phyloP scores from a whole-genome alignment of 2,329 filamentous ascomycete genomes.

The Epichloe scottii region DNA sequence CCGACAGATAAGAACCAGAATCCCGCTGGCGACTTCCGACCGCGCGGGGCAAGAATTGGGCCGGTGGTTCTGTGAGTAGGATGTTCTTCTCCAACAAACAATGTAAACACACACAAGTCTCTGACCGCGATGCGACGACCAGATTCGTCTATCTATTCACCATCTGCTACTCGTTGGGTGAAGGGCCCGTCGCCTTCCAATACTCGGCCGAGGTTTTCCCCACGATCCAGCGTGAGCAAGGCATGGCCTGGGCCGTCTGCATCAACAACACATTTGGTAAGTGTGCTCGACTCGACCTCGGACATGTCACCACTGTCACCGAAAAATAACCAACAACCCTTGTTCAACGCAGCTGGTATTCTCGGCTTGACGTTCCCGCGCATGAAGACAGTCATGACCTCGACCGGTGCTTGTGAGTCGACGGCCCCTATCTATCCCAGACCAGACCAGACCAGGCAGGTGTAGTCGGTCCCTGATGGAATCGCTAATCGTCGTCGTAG shows the following conservation, averaged over 20 bases:
- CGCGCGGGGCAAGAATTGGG: conserved; percentile 9
- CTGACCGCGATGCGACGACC: not conserved
- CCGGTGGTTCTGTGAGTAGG: conserved; percentile 10
- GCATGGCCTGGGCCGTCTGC: conserved; percentile 50
- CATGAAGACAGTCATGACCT: conserved; percentile 20
- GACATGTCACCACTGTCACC: no score
- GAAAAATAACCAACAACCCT: not conserved
- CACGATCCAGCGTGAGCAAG: conserved; percentile 51
- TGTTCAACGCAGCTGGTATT: conserved; percentile 1
- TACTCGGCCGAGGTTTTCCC: conserved; percentile 57
- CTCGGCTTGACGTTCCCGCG: conserved; percentile 38
- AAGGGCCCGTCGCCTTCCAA: conserved; percentile 51
- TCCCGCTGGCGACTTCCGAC: conserved; percentile 7
- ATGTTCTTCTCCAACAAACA: no score
- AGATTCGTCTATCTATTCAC: conserved; percentile 18
- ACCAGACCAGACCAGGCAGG: no score
- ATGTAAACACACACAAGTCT: no score
- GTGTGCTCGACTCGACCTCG: not conserved
- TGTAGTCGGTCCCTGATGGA: no score
- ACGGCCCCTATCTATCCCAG: not conserved
- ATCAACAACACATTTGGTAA: conserved; percentile 18
- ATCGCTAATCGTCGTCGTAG: not conserved
- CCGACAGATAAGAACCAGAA: conserved; percentile 7
- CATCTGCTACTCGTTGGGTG: conserved; percentile 26
- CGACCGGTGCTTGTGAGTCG: conserved; percentile 18